Percentiles rank a stretch among this genome's conserved stretches.
Conservation (phyloP, 2,329 filamentous ascomycete genomes). For the Xylariaceae sp. region DNA sequence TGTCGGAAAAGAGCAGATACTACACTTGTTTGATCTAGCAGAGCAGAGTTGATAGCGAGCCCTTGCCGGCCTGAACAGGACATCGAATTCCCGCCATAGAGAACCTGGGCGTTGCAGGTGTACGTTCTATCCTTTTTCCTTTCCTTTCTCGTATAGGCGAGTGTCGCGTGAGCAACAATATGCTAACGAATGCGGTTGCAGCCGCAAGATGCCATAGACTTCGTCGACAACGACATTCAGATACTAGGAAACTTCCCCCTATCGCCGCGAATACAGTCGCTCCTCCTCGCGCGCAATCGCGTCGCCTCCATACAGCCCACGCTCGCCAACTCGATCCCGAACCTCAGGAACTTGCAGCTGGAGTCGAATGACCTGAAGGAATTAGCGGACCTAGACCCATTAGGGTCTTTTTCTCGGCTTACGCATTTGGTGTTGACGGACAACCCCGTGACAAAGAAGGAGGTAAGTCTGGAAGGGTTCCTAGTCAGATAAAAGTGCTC, state of each 20-base stretch:
- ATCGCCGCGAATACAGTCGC: slow-evolving; percentile 81
- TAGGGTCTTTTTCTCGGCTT: slow-evolving; percentile 69
- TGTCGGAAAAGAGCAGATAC: slow-evolving; percentile 96
- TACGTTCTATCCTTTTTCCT: slow-evolving; percentile 50
- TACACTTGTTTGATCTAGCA: slow-evolving; percentile 66
- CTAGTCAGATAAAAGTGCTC: neutral
- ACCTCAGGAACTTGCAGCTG: slow-evolving; percentile 79
- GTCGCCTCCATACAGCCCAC: slow-evolving; percentile 78
- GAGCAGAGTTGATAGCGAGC: slow-evolving; percentile 84
- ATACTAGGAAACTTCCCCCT: slow-evolving; percentile 90
- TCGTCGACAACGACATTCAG: slow-evolving; percentile 97
- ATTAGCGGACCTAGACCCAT: slow-evolving; percentile 83
- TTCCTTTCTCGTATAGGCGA: slow-evolving; percentile 5
- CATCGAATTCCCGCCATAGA: slow-evolving; percentile 97
- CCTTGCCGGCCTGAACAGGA: slow-evolving; percentile 68
- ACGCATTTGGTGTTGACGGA: slow-evolving; percentile 81
- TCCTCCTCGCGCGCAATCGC: slow-evolving; percentile 89
- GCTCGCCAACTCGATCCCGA: slow-evolving; percentile 76
- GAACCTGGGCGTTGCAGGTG: slow-evolving; percentile 92
- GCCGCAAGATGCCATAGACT: slow-evolving; percentile 96
- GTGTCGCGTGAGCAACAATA: neutral
- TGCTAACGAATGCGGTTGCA: slow-evolving; percentile 38
- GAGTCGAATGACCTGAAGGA: slow-evolving; percentile 82
- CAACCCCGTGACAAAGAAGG: slow-evolving; percentile 89
- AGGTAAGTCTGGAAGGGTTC: slow-evolving; percentile 60